Conservation (phyloP, 2,329 filamentous ascomycete species). For the Cryphonectria naterciae region DNA sequence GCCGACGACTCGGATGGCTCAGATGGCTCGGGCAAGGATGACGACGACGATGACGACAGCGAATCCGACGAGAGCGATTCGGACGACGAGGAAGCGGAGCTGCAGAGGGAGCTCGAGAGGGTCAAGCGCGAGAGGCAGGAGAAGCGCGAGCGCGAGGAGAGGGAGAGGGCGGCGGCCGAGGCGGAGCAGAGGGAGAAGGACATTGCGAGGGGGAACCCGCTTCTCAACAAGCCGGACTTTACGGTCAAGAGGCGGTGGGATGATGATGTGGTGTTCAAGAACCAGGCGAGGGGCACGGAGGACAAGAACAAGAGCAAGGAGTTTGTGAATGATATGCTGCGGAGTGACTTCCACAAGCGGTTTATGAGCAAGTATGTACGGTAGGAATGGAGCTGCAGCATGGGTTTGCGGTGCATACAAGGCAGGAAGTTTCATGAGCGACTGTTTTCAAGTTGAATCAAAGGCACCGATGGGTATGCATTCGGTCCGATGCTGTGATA, state of each 20-base stretch:
- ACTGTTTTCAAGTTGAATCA: not conserved
- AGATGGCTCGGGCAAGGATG: conserved; percentile 43
- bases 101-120: conserved; percentile 92
- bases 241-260: conserved; percentile 92
- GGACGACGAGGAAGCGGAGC: conserved; percentile 83
- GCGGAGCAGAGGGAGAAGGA: conserved; percentile 83
- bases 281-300: conserved; percentile 93
- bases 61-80: conserved; percentile 66
- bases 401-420: not conserved
- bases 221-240: conserved; percentile 88
- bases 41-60: conserved; percentile 53
- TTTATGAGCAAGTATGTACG: conserved; percentile 82
- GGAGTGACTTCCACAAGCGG: conserved; percentile 95
- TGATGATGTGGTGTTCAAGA: conserved; percentile 98
- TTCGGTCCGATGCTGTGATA: not conserved
- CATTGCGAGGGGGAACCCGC: conserved; percentile 88
- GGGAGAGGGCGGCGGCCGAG: conserved; percentile 77
- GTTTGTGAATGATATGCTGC: conserved; percentile 93
- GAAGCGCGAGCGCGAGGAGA: conserved; percentile 80
- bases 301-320: conserved; percentile 86
- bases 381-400: conserved; percentile 37
- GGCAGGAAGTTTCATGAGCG: not conserved
- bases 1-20: conserved; percentile 68
- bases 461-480: not conserved
- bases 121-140: conserved; percentile 86